Conservation (phyloP, 78 protist species). For the Mantamonas sphyraenae region DNA sequence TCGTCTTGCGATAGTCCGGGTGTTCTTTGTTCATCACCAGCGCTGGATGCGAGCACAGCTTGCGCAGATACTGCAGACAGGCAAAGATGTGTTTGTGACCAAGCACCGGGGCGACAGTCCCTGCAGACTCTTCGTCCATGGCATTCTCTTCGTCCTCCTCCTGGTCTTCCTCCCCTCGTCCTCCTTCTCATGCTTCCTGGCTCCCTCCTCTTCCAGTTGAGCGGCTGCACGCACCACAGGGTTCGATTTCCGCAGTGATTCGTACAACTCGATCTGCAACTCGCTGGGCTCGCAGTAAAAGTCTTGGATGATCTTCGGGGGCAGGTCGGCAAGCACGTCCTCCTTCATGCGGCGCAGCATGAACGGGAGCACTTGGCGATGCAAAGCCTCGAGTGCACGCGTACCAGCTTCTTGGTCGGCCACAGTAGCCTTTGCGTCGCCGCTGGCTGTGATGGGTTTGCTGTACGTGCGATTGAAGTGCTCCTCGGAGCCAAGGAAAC, state of each 20-base stretch:
- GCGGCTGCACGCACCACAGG: not conserved
- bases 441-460: slow-evolving; percentile 12
- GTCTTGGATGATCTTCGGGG: slow-evolving; percentile 96
- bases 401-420: slow-evolving; percentile 56
- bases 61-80: slow-evolving; percentile 72
- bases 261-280: too few relatives aligned
- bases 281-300: slow-evolving; percentile 48
- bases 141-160: too few relatives aligned
- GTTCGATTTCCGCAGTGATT: too few relatives aligned
- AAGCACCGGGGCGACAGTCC: too few relatives aligned
- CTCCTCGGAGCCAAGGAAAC: slow-evolving; percentile 79
- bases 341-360: slow-evolving; percentile 87
- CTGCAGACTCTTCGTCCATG: too few relatives aligned
- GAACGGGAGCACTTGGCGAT: slow-evolving; percentile 91
- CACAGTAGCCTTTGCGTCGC: not conserved
- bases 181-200: not conserved
- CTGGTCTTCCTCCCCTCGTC: slow-evolving; percentile 19
- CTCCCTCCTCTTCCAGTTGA: not conserved
- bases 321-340: slow-evolving; percentile 89
- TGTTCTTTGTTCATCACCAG: slow-evolving; percentile 53
- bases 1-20: slow-evolving; percentile 18
- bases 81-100: slow-evolving; percentile 69
- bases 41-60: slow-evolving; percentile 82
- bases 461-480: slow-evolving; percentile 52
- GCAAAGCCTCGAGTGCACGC: slow-evolving; percentile 67